These are phyloP conservation scores for Macrophomina phaseolina DNA, from an alignment of 2,329 filamentous ascomycete genomes.

Conservation along the genomic window DNA sequence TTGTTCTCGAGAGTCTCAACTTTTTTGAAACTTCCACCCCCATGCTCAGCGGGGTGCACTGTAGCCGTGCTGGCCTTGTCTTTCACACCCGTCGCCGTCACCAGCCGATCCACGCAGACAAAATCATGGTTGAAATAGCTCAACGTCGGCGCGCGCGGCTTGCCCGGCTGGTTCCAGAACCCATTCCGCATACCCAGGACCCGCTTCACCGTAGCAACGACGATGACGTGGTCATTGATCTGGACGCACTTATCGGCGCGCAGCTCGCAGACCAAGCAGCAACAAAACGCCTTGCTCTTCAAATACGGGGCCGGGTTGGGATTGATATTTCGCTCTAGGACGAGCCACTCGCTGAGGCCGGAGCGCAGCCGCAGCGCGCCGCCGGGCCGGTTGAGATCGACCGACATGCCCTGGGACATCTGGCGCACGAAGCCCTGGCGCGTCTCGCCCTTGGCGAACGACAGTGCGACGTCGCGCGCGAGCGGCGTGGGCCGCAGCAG, in stretches of 20 bases:
- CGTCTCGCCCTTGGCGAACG: conserved; percentile 33
- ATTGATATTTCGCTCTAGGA: not conserved
- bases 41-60: not conserved
- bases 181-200: not conserved
- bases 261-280: conserved; percentile 43
- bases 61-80: not conserved
- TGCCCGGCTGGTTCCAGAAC: not conserved
- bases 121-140: conserved; percentile 7
- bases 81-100: not conserved
- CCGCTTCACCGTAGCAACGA: conserved; percentile 46
- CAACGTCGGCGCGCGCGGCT: not conserved
- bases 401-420: conserved; percentile 25
- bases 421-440: conserved; percentile 35
- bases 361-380: not conserved
- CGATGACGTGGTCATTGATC: conserved; percentile 55
- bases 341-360: not conserved
- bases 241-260: conserved; percentile 44
- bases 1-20: not conserved
- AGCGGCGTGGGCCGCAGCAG: conserved; percentile 46
- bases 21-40: not conserved
- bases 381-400: not conserved
- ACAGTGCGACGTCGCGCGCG: conserved; percentile 39
- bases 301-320: conserved; percentile 7
- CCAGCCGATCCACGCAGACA: not conserved
- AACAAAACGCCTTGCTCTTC: conserved; percentile 19